Evolutionary conservation across 306 rosid genomes (phyloP).

Genomic region (Trifolium repens): DNA sequence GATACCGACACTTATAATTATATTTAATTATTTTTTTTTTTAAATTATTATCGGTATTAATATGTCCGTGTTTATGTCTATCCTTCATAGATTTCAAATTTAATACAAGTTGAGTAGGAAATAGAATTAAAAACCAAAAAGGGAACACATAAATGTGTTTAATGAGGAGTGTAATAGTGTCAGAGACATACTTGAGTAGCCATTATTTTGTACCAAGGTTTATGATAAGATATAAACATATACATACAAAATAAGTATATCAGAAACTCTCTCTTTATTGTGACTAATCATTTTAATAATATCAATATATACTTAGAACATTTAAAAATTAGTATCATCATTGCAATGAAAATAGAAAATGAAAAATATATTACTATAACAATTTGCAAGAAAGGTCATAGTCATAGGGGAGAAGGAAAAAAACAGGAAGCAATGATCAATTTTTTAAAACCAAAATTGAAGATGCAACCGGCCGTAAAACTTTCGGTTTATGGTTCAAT

Average conservation of each 20-base stretch:
- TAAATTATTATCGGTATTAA: too few species aligned
- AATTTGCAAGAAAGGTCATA: conserved; percentile 1
- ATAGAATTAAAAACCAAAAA: conserved; percentile 30
- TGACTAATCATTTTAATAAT: neutral
- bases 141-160: neutral
- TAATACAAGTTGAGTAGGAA: conserved; percentile 26
- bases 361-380: neutral
- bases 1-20: too few species aligned
- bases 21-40: too few species aligned
- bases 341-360: conserved; percentile 7
- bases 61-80: too few species aligned
- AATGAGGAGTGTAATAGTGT: conserved; percentile 35
- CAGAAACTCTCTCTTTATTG: neutral
- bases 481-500: too few species aligned
- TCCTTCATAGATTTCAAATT: neutral
- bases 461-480: too few species aligned
- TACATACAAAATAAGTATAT: neutral
- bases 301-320: neutral
- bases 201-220: conserved; percentile 8
- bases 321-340: neutral
- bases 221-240: neutral
- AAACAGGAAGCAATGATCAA: too few species aligned
- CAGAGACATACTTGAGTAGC: conserved; percentile 40
- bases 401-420: conserved; percentile 14
- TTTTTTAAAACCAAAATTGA: too few species aligned